Evolutionary conservation across 1,139 yeast species (phyloP), one percentile per base, ranked within the genome.

Genomic region (Suhomyces kunorum): DNA sequence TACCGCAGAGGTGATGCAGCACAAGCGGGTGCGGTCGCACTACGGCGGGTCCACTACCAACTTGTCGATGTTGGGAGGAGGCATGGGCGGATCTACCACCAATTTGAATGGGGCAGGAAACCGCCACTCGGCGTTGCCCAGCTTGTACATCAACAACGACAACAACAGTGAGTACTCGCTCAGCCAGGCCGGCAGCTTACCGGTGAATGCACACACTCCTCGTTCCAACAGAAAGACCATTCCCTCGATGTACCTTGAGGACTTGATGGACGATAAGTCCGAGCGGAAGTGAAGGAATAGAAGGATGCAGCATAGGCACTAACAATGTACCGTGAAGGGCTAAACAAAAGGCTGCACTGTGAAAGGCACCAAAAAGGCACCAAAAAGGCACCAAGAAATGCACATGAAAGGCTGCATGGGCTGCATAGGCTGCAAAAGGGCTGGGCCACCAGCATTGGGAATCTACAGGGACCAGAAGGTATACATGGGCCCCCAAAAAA

Each of bases 1-100:
- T 26, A 86, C 94, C 2, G 85, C 83, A 14, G 89, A 84, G 55
- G 84, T 83, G 28, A 77, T 81, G 80, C 71, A 70, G 45, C 74
- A 67, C 45, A 67, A 65, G 50, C 54, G 71, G 31, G 55, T 47
- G 32, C 61, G 58, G 39, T 59, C 55, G 6, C 59, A 50, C 27
- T 43, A 44, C 34, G 58, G 52, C 24, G 59, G 60, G 12, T 55
- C 65, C 9, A 35, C 48, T 12, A 40, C 64, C 11, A 60, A 56
- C 43, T 48, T 63, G 32, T 57, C 66, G 9, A 35, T 58, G 25
- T 40, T 54, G 40, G 63, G 56, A 14, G 64, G 58, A 3, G 34
- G 22, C 23, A 25, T 17, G 17, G 30, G 30, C 17, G 36, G 44
- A n/a, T 59, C 67, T 8, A 54, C 56, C 11, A 42, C 63, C 18